These are phyloP conservation scores for Sphaerosporella brunnea DNA, from an alignment of 495 filamentous ascomycete genomes.

Conservation along the genomic window DNA sequence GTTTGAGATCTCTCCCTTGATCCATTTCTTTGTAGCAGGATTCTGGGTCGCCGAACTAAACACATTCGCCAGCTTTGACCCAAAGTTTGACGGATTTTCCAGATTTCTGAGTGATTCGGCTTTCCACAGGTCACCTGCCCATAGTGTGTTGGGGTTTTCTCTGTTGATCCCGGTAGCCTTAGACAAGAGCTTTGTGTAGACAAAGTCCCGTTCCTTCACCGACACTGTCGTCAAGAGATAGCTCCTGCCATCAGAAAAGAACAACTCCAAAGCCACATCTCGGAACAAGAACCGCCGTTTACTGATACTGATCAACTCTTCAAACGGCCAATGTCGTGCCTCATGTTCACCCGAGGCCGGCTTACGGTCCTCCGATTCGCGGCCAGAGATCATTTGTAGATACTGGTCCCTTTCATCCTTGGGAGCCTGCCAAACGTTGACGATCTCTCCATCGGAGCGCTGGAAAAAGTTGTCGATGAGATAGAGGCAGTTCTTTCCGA, in stretches of 20 bases:
- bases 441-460: constrained; percentile 81
- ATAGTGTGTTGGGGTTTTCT: constrained; percentile 35
- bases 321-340: constrained; percentile 81
- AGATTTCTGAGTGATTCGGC: constrained; percentile 69
- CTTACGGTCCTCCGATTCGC: constrained; percentile 45
- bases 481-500: constrained; percentile 86
- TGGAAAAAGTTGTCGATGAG: constrained; percentile 92
- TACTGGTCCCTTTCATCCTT: constrained; percentile 86
- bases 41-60: constrained; percentile 59
- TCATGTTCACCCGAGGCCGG: constrained; percentile 45
- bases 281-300: constrained; percentile 90
- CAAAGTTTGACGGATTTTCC: constrained; percentile 55
- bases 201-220: constrained; percentile 50
- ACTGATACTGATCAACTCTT: constrained; percentile 87
- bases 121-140: constrained; percentile 58
- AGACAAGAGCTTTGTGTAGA: constrained; percentile 51
- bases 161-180: constrained; percentile 65
- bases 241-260: constrained; percentile 91
- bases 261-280: constrained; percentile 86
- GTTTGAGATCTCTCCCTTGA: constrained; percentile 87
- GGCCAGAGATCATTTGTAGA: constrained; percentile 74
- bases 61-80: constrained; percentile 85
- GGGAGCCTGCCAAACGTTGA: constrained; percentile 87
- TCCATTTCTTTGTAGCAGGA: constrained; percentile 78
- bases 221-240: constrained; percentile 76